Evolutionary conservation across 805 yeast species (phyloP).

Genomic region (Candida pseudoglaebosa): DNA sequence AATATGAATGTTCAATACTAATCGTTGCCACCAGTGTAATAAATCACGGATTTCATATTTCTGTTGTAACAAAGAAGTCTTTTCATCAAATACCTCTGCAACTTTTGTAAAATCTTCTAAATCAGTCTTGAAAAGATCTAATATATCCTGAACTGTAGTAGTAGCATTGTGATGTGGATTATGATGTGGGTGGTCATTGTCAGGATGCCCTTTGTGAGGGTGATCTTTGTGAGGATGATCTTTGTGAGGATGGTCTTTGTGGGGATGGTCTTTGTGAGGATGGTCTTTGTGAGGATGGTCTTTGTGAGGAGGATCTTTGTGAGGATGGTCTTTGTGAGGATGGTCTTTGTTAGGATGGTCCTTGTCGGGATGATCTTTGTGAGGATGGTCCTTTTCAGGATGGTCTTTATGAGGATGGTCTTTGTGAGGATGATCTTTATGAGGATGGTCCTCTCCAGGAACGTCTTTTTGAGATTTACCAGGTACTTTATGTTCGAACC

Average conservation of each 20-base stretch:
- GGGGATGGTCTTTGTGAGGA: neutral
- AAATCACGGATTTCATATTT: conserved; percentile 27
- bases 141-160: conserved; percentile 20
- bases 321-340: neutral
- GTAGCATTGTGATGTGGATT: conserved; percentile 13
- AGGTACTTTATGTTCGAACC: no score
- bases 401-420: neutral
- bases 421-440: neutral
- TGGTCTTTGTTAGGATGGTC: neutral
- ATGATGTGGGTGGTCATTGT: conserved; percentile 1
- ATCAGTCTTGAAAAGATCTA: conserved; percentile 18
- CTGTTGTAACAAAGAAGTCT: conserved; percentile 23
- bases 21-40: conserved; percentile 33
- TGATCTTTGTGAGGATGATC: neutral
- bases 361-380: neutral
- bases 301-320: neutral
- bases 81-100: conserved; percentile 26
- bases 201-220: neutral
- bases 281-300: neutral
- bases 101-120: conserved; percentile 17
- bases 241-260: neutral
- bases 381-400: neutral
- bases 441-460: neutral
- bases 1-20: conserved; percentile 28
- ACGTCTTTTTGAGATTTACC: neutral